Conservation (phyloP, 139 green algal genomes). For the Picochlorum sp. region DNA sequence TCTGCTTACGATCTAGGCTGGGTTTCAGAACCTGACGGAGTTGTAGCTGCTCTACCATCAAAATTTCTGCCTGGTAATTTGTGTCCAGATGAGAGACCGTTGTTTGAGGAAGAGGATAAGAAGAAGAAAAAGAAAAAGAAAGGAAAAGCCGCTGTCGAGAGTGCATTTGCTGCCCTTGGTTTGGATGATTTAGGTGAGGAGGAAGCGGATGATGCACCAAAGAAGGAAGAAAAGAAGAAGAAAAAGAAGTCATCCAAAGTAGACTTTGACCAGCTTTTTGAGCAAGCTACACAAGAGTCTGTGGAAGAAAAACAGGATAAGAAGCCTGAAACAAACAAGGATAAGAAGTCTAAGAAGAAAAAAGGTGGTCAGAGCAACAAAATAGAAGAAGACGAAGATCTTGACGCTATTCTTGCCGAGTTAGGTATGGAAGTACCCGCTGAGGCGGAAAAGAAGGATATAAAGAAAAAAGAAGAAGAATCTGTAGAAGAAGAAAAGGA, state of each 20-base stretch:
- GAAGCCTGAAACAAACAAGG: background rate
- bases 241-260: conserved; percentile 26
- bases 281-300: conserved; percentile 15
- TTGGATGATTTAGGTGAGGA: conserved; percentile 12
- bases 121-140: conserved; percentile 41
- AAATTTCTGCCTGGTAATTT: conserved; percentile 30
- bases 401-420: conserved; percentile 56
- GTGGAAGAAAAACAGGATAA: background rate
- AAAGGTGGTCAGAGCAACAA: conserved; percentile 25
- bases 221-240: conserved; percentile 38
- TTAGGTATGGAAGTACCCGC: conserved; percentile 21
- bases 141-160: conserved; percentile 10
- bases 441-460: conserved; percentile 6
- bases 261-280: conserved; percentile 59
- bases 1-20: conserved; percentile 67
- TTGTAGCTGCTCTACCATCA: conserved; percentile 48
- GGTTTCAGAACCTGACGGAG: conserved; percentile 29
- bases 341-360: conserved; percentile 53
- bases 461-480: conserved; percentile 4
- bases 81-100: conserved; percentile 24
- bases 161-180: conserved; percentile 49
- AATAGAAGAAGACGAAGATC: conserved; percentile 52
- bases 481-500: conserved; percentile 4
- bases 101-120: conserved; percentile 20
- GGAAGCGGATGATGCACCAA: background rate